Base-by-base conservation (phyloP, 306 rosid species). In the Begonia loranthoides region DNA sequence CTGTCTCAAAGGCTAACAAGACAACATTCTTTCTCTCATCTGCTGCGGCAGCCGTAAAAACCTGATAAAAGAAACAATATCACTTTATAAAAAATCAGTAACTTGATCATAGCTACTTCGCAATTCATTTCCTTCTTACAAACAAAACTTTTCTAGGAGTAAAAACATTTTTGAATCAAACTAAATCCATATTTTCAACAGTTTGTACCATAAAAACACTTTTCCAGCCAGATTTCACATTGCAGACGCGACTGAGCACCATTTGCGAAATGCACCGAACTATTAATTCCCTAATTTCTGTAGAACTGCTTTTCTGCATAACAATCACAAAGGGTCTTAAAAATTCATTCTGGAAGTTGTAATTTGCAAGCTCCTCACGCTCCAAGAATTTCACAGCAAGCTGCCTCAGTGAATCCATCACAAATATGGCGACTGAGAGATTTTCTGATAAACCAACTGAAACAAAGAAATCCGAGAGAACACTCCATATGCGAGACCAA, bases 211-310 rank as follows among this genome's bases (percentile, higher is more conserved):
- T 71, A 57, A 92, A 83, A 74, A 92, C 99, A 67, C 99, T 92
- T 76, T 86, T 92, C 99, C 99, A 92, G 66, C 99, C 99, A 57
- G 99, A 92, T 71, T 92, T 92, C 78, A 92, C 99, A 53, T 86
- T 81, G 60, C 66, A 75, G 76, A 92, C 99, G 46, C 99, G 94
- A 64, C 93, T 83, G 74, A 92, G 99, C 71, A 92, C 94, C 99
- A 92, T 92, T 72, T 92, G 99, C 47, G 99, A 92, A 71, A 92
- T 83, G 68, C 99, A 92, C 52, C 99, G 84, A 55, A 86, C 90
- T 60, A 87, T 86, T 64, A 92, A 70, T 72, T 92, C 99, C 78
- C 79, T 86, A 58, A 92, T 92, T 79, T 92, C 99, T 22, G 87
- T 73, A 65, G 84, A 76, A 66, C 68, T 63, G 72, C 99, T 92